Base-by-base conservation (phyloP, 2,329 filamentous ascomycete species). In the Diaporthe sp. region DNA sequence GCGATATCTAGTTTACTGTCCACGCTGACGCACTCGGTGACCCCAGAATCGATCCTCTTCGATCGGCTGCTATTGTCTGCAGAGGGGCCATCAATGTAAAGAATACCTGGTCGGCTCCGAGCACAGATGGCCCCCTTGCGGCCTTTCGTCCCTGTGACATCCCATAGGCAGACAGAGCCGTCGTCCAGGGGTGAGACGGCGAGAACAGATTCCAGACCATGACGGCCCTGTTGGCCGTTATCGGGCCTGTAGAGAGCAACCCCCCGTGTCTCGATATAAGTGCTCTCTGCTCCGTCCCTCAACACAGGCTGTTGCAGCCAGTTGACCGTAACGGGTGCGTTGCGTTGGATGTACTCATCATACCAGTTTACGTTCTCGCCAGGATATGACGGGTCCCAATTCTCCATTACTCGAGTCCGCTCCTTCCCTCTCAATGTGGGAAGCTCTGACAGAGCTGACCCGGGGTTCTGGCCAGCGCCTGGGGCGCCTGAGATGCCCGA, bases 131-230 rank as follows among this genome's bases (percentile, higher is more conserved):
- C 89, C 2, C 94, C 94, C 78, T 88, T 89, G 77, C 82, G 87
- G 7, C 84, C 84, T 65, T 85, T 85, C 42, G 87, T 89, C 1
- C 89, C 90, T 73, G 89, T 91, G 70, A 94, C 86, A 81, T 98
- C 94, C 95, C 95, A 98, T 9, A 98, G 85, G 79, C 93, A 94
- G n/a, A 98, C 89, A 71, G 94, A 95, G 0, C 95, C 95, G 81
- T 98, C 94, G 75, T 97, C 95, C 10, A 98, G 86, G 2, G 95
- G 95, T 0, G 94, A 93, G 22, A 98, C 89, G 0, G 94, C 92
- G 72, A 92, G 87, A 77, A 88, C 77, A 4, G 85, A 85, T 42
- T 84, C 85, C 22, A 79, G 13, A 8, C 81, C 81, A 22, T 89
- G 87, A 34, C 90, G 86, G 25, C 89, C 84, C n/a, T 87, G 85